Base-by-base conservation (phyloP, 2,329 filamentous ascomycete genomes). In the Hymenoscyphus albidus region DNA sequence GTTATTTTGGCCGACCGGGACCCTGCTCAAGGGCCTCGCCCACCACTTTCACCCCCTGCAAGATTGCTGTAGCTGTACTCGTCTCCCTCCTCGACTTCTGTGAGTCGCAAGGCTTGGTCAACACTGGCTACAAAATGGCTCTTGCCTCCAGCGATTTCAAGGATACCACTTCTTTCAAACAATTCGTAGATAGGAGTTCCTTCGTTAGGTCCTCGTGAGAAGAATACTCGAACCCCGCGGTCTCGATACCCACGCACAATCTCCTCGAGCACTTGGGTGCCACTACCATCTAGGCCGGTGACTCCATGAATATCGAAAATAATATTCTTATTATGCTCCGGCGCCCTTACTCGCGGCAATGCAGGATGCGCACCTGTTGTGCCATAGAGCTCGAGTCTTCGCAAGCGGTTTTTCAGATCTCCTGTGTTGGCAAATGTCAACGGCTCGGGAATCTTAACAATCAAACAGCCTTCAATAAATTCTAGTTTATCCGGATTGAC, bases 251-350 rank as follows among this genome's bases (percentile, higher is more conserved):
- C 84, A 58, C 87, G 81, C 16, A 99, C 92, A 70, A 98, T 98
- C 77, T 98, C 95, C 58, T 86, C 85, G 2, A 99, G 81, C 0
- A 98, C 94, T 78, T 98, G 95, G 0, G 92, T 90, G 1, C 94
- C 95, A 0, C 93, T 96, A 5, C 93, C 95, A 75, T 99, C 95
- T 72, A 99, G 88, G 35, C 90, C 90, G 0, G 93, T 97, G 2
- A 99, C 95, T n/a, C 95, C 95, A 71, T 98, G 94, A 7, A 98
- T 93, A 75, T 99, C 95, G 73, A 99, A 98, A 67, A 99, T 93
- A 76, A 99, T 83, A 74, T 97, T 97, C 70, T 88, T 86, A 75
- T 97, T 97, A 72, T 91, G 88, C 66, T 94, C 89, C n/a, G 87
- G 84, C 32, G 84, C 81, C 4, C 93, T 85, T 14, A 96, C 82